Conservation (phyloP, 1,139 yeast species). For the Saccharomyces hybrid region DNA sequence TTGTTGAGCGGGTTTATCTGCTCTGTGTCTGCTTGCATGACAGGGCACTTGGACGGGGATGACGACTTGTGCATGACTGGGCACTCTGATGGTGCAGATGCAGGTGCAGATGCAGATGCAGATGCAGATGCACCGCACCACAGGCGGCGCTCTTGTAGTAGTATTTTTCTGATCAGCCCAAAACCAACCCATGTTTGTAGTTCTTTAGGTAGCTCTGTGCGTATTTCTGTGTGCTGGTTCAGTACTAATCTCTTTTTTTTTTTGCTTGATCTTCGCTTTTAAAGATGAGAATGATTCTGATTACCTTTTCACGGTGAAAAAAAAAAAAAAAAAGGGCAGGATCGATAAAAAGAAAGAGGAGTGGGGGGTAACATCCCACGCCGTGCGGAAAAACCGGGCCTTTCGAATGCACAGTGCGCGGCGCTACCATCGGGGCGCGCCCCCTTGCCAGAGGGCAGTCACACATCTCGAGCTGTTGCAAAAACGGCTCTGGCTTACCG, state of each 20-base stretch:
- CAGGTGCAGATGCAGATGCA: conserved; percentile 37
- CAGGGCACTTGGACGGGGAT: conserved; percentile 1
- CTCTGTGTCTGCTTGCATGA: conserved; percentile 18
- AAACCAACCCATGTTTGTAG: conserved; percentile 65
- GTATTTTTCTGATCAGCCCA: conserved; percentile 46
- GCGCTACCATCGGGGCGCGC: background rate
- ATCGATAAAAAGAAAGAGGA: background rate
- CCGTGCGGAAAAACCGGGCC: background rate
- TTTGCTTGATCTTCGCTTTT: background rate
- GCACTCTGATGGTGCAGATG: conserved; percentile 27
- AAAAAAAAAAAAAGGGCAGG: background rate
- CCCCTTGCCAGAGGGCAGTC: too few relatives aligned
- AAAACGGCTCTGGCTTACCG: background rate
- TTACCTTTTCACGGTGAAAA: background rate
- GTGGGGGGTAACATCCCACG: background rate
- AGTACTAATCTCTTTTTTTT: background rate
- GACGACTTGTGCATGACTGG: conserved; percentile 35
- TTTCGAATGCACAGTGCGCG: background rate
- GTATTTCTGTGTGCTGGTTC: background rate
- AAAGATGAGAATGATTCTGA: background rate
- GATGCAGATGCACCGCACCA: conserved; percentile 34
- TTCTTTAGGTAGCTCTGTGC: background rate
- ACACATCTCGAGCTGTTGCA: too few relatives aligned
- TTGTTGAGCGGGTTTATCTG: conserved; percentile 66
- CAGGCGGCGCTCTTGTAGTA: conserved; percentile 5